A percentile compares a stretch with the other conserved stretches of the same genome.
Evolutionary conservation across 129 eudicot species (phyloP).

Genomic region (Scalesia atractyloides): DNA sequence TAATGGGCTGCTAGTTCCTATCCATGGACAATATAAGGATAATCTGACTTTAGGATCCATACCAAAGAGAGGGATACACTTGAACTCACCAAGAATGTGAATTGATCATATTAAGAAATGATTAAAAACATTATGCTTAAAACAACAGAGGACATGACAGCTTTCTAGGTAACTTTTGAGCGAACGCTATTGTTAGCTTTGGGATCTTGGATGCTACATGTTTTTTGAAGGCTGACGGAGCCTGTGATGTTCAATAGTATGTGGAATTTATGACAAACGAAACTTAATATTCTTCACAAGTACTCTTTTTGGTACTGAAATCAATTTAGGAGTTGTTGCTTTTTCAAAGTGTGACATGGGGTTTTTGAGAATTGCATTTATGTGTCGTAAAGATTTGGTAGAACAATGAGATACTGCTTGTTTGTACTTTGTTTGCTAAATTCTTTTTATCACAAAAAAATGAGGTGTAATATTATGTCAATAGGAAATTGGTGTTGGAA

Average conservation of each 20-base stretch:
- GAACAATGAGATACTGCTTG: not conserved
- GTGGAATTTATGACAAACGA: not conserved
- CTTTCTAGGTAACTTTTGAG: not conserved
- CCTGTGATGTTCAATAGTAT: not conserved
- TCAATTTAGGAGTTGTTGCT: not conserved
- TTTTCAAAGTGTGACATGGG: not conserved
- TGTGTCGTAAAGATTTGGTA: not conserved
- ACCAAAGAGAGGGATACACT: not conserved
- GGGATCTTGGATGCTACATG: constrained; percentile 11
- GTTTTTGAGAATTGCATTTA: not conserved
- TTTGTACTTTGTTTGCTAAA: not conserved
- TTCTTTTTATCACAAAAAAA: not conserved
- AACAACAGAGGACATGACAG: not conserved
- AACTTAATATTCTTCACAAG: not conserved
- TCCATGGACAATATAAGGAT: not conserved
- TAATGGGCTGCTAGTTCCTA: constrained; percentile 4
- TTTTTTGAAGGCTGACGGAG: not conserved
- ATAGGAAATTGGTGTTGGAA: not conserved
- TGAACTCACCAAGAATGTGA: not conserved
- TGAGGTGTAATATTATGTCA: not conserved
- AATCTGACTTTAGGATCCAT: not conserved
- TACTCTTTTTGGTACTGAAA: not conserved
- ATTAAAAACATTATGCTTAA: not conserved
- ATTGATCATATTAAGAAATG: not conserved
- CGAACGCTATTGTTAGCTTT: not conserved